Evolutionary conservation across 208 protist genomes (phyloP), one percentile per base, ranked within the genome.

Genomic region (Trypanosoma rangeli): DNA sequence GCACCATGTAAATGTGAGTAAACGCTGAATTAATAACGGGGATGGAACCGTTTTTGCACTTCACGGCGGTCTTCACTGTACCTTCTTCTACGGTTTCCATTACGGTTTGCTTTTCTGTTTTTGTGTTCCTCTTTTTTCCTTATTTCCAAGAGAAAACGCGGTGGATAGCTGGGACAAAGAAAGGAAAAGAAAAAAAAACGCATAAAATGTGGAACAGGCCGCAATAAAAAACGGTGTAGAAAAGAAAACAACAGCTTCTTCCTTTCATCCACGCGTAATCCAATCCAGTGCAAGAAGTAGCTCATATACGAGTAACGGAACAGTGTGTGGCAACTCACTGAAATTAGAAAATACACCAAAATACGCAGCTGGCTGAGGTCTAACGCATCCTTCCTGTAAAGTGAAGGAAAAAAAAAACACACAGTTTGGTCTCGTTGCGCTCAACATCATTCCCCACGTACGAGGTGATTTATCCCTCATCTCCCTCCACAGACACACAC

Each of bases 1-100:
- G 85, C 33, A 94, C 82, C 26, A 79, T 60, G 69, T 83, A 91
- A 37, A 87, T 64, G 57, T 78, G 73, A 58, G 80, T 86, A 57
- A 90, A 91, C 60, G 82, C 61, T 0, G 73, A 68, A 63, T 90
- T 81, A 65, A 88, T 90, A 7, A 91, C 85, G 18, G 84, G 77
- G 0, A 64, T 82, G 10, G 42, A 31, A 59, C 15, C 50, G 20
- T 15, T 15, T 37, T 55, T 35, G 0, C n/a, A 24, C 5, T 39
- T 68, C 16, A 58, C 33, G 22, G 29, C 13, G 10, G 7, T 20
- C 7, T 35, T 5, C 31, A 35, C 31, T 35, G 24, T 22, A 28
- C 5, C 52, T 24, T 66, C 8, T 55, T 52, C 35, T 37, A 13
- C 42, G 53, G 53, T 66, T 8, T n/a, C 15, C 7, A 13, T 66